Evolutionary conservation across 257 asterid genomes (phyloP), one percentile per base, ranked within the genome.

Genomic region (Solanum microdontum): DNA sequence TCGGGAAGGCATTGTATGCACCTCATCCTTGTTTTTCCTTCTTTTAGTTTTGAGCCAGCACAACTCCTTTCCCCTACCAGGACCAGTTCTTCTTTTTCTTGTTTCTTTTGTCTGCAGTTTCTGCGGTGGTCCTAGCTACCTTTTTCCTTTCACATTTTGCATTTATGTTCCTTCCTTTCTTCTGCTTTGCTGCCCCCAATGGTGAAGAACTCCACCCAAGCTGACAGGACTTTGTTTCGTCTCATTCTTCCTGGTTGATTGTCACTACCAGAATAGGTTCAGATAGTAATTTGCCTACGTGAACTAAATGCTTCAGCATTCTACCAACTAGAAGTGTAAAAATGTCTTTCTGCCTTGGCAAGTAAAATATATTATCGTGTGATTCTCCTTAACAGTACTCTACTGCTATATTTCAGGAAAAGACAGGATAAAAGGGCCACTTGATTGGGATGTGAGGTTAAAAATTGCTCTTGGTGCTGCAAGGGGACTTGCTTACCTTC

Each of bases 391-490:
- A 14, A 62, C 66, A 43, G 40, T 66, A 58, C 39, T 45, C 55
- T 68, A 72, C 58, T 87, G 89, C 89, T 82, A 48, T 89, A 51
- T 93, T 91, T 89, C 94, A 97, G 99, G 98, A 86, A 89, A 55
- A 79, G 98, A 94, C 93, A 91, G 85, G 90, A 82, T 90, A 86
- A 91, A 86, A 70, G 93, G 90, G 36, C 94, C 95, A 86, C 99
- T 97, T 86, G 97, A 96, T 87, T 97, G 99, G 99, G 99, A 97
- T 90, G 98, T 97, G 11, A 93, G 99, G 66, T 88, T 97, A 87
- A 97, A 96, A 90, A 96, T 97, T 87, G 98, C 99, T 15, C 98
- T 97, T 76, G 99, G 99, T 88, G 97, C 99, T 30, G 99, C 99
- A 7, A 93, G 99, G 89, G 99, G 99, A 84, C 88, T 97, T 88